A percentile compares a stretch with the other conserved stretches of the same genome.
phyloP scores from a whole-genome alignment of 2,329 filamentous ascomycete genomes.

The Botrytis cinerea region DNA sequence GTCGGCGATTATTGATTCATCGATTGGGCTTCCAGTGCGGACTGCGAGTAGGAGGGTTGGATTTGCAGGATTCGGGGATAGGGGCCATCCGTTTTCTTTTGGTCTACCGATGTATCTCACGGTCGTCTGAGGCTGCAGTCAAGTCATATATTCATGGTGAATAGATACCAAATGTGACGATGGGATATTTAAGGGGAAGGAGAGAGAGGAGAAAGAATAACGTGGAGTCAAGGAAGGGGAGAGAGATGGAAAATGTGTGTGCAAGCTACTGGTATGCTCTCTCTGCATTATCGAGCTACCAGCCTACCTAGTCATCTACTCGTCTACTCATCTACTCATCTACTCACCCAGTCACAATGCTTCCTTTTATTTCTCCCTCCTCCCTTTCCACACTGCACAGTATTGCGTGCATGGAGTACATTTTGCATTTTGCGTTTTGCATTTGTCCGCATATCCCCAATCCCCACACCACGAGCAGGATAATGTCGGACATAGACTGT shows the following conservation, averaged over 20 bases:
- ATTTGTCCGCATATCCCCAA: not conserved
- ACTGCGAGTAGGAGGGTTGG: not conserved
- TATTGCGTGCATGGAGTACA: not conserved
- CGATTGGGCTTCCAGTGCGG: not conserved
- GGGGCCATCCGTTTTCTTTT: not conserved
- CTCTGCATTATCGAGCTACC: not conserved
- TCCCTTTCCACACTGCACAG: not conserved
- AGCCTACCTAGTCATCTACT: not conserved
- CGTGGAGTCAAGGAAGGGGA: not conserved
- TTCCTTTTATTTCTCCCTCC: not conserved
- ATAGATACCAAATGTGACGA: not conserved
- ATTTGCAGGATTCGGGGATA: not conserved
- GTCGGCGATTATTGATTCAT: slow-evolving; percentile 6
- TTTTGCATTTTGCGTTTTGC: not conserved
- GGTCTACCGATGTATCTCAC: not conserved
- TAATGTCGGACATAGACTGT: not conserved
- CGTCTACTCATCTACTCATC: no score
- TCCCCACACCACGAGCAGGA: not conserved
- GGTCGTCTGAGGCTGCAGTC: not conserved
- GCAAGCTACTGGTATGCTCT: not conserved
- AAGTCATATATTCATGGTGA: slow-evolving; percentile 1
- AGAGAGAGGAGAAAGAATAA: not conserved
- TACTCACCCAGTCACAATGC: not conserved
- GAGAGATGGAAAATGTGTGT: not conserved
- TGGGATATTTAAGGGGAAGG: slow-evolving; percentile 37